phyloP scores from a whole-genome alignment of 257 asterid species.

The Solanum sparsipilum region DNA sequence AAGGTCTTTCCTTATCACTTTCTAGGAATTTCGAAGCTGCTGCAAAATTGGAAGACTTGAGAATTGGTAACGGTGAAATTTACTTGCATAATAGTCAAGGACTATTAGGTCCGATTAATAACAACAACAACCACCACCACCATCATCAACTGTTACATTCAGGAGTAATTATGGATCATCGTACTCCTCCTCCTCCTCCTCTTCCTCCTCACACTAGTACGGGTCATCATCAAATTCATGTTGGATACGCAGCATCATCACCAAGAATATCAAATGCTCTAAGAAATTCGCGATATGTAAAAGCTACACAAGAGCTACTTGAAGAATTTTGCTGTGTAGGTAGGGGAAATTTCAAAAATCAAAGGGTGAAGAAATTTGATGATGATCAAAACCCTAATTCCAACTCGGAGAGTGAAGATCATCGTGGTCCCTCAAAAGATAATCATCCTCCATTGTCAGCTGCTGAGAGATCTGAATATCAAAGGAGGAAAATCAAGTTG shows the following conservation, averaged over 20 bases:
- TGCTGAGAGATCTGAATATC: slow-evolving; percentile 45
- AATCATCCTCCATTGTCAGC: slow-evolving; percentile 40
- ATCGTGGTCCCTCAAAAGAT: slow-evolving; percentile 10
- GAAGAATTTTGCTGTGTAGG: slow-evolving; percentile 71
- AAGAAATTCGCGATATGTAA: slow-evolving; percentile 41
- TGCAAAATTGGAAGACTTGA: slow-evolving; percentile 31
- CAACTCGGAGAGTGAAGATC: slow-evolving; percentile 7
- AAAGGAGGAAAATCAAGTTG: slow-evolving; percentile 60
- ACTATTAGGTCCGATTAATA: background rate
- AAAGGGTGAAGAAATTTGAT: slow-evolving; percentile 14
- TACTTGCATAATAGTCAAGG: slow-evolving; percentile 22
- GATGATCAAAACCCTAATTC: slow-evolving; percentile 54
- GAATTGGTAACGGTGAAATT: slow-evolving; percentile 21
- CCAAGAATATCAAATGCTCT: slow-evolving; percentile 17
- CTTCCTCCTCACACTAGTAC: background rate
- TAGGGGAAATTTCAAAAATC: slow-evolving; percentile 32
- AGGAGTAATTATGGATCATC: slow-evolving; percentile 1
- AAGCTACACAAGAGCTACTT: slow-evolving; percentile 48
- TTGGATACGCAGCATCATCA: slow-evolving; percentile 31
- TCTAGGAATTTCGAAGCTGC: slow-evolving; percentile 39
- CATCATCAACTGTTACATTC: slow-evolving; percentile 1
- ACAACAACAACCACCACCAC: background rate
- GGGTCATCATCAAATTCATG: slow-evolving; percentile 19
- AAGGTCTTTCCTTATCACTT: slow-evolving; percentile 64
- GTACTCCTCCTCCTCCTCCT: background rate